Percentiles rank a stretch among this genome's conserved stretches.
These are phyloP conservation scores for Populus tremula DNA, from an alignment of 345 rosid species.

Conservation along the genomic window DNA sequence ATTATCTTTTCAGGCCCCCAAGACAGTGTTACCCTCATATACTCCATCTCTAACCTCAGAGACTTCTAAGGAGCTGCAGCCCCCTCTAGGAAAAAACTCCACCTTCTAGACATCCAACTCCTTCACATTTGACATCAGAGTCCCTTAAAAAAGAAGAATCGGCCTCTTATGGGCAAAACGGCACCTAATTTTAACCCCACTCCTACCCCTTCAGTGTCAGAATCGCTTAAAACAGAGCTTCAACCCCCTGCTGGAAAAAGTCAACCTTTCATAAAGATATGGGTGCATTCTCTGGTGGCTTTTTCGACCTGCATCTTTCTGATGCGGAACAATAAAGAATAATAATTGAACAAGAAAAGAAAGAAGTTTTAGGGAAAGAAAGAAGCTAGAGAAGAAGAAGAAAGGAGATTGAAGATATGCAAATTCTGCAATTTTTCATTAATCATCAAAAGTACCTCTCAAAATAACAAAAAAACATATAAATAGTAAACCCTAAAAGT, in stretches of 20 bases:
- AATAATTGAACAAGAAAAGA: no score
- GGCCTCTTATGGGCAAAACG: background rate
- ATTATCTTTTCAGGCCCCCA: conserved; percentile 32
- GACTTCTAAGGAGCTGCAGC: conserved; percentile 7
- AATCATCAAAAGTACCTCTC: no score
- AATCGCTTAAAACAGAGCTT: background rate
- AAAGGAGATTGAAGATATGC: no score
- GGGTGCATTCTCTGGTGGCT: conserved; percentile 14
- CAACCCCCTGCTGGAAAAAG: background rate
- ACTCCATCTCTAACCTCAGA: conserved; percentile 7
- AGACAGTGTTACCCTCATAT: conserved; percentile 22
- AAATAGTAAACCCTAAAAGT: no score
- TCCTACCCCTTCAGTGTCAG: background rate
- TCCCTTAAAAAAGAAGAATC: conserved; percentile 8
- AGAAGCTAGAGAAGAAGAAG: no score
- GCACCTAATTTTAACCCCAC: background rate
- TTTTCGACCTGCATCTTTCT: conserved; percentile 78
- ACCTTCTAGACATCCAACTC: conserved; percentile 23
- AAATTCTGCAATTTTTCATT: no score
- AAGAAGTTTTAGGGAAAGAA: no score
- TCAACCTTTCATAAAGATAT: conserved; percentile 2
- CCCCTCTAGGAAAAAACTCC: background rate
- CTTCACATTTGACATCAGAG: background rate
- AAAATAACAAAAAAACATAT: no score
- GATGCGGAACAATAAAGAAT: no score